Conservation (phyloP, 345 rosid genomes). For the Dipteronia dyeriana region DNA sequence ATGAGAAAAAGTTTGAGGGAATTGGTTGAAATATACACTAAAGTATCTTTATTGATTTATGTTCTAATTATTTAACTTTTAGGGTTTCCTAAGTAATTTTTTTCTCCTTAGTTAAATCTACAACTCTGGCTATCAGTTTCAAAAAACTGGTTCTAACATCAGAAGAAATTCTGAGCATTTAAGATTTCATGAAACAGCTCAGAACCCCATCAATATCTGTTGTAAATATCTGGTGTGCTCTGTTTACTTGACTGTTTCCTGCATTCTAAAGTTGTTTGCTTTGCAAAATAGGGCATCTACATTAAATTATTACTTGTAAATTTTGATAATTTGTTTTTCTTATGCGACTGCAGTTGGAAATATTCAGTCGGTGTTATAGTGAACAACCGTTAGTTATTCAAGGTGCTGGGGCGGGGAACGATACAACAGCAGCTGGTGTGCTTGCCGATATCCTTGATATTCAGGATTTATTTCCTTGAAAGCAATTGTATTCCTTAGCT, state of each 20-base stretch:
- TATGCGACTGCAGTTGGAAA: conserved; percentile 65
- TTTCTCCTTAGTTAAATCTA: neutral
- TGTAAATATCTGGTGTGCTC: neutral
- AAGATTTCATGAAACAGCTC: neutral
- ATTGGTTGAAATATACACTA: neutral
- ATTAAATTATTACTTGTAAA: conserved; percentile 3
- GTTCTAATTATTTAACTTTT: neutral
- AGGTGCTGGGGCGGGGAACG: conserved; percentile 98
- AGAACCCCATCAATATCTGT: neutral
- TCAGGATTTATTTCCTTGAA: conserved; percentile 73
- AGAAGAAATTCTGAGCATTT: neutral
- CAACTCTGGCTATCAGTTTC: neutral
- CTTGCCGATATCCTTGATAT: conserved; percentile 88
- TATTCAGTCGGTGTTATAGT: conserved; percentile 77
- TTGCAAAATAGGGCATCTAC: neutral
- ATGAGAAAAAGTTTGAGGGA: neutral
- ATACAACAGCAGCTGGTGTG: conserved; percentile 92
- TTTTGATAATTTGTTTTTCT: neutral
- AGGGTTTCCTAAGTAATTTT: neutral
- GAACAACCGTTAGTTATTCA: conserved; percentile 87
- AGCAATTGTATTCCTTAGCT: neutral
- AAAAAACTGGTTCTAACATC: neutral
- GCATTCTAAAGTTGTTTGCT: neutral
- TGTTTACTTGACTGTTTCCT: neutral
- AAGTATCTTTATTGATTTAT: neutral